Evolutionary conservation across 805 yeast genomes (phyloP).

Genomic region (Kluyveromyces dobzhanskii): DNA sequence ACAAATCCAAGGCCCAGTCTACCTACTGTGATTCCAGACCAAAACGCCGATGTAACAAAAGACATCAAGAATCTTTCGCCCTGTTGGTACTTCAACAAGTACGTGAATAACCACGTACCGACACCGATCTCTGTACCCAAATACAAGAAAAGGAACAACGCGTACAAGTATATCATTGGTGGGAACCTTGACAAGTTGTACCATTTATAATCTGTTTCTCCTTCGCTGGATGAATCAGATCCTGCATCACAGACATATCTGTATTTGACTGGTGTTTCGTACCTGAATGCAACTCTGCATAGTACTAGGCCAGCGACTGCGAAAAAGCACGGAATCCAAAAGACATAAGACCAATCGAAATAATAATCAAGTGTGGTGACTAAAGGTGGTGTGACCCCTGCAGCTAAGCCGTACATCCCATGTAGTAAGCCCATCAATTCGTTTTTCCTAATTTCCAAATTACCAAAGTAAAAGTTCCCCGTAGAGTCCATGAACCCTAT

Average conservation of each 20-base stretch:
- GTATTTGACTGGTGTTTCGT: conserved; percentile 34
- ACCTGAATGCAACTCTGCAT: conserved; percentile 38
- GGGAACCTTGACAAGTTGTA: conserved; percentile 9
- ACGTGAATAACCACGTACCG: conserved; percentile 68
- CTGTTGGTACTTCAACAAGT: conserved; percentile 44
- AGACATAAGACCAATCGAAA: conserved; percentile 25
- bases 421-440: conserved; percentile 54
- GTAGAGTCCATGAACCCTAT: conserved; percentile 29
- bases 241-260: conserved; percentile 17
- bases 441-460: conserved; percentile 38
- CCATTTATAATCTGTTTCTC: conserved; percentile 14
- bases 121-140: conserved; percentile 63
- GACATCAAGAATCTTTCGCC: conserved; percentile 43
- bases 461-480: conserved; percentile 27
- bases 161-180: conserved; percentile 37
- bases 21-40: conserved; percentile 66
- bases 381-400: conserved; percentile 58
- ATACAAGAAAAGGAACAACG: conserved; percentile 50
- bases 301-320: conserved; percentile 27
- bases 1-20: conserved; percentile 50
- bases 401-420: conserved; percentile 66
- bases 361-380: conserved; percentile 37
- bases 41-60: conserved; percentile 58
- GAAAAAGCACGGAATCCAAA: conserved; percentile 29
- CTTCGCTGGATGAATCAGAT: conserved; percentile 12